Conservation (phyloP, 345 rosid species). For the Camelina hispida region DNA sequence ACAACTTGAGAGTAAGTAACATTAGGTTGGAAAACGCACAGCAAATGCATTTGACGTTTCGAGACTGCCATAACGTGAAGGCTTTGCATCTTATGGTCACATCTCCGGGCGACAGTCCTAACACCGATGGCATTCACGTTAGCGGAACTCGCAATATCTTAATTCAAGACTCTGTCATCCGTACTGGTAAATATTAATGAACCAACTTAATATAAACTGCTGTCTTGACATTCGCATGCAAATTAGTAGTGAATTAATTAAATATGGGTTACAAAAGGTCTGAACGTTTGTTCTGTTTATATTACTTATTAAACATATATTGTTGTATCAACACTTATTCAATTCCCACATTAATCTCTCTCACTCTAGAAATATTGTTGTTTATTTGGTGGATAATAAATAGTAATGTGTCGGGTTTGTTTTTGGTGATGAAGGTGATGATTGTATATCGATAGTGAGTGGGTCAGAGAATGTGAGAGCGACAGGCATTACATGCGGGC, state of each 20-base stretch:
- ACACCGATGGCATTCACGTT: slow-evolving; percentile 93
- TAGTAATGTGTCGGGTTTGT: slow-evolving; percentile 32
- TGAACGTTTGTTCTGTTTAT: not conserved
- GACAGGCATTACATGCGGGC: slow-evolving; percentile 84
- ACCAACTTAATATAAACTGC: not conserved
- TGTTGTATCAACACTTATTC: not conserved
- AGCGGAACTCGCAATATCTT: slow-evolving; percentile 62
- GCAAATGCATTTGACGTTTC: slow-evolving; percentile 74
- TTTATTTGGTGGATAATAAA: not conserved
- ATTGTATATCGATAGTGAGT: slow-evolving; percentile 84
- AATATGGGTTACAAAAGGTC: not conserved
- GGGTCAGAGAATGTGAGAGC: slow-evolving; percentile 82
- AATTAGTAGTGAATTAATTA: not conserved
- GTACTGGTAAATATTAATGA: slow-evolving; percentile 58
- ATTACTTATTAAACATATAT: not conserved
- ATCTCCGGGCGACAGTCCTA: slow-evolving; percentile 81
- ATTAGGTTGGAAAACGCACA: slow-evolving; percentile 73
- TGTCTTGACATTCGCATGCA: not conserved
- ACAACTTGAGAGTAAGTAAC: slow-evolving; percentile 59
- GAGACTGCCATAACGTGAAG: slow-evolving; percentile 58
- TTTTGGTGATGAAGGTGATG: slow-evolving; percentile 68
- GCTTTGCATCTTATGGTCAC: slow-evolving; percentile 58
- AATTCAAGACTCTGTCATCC: slow-evolving; percentile 60
- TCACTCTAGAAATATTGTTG: not conserved
- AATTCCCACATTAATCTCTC: not conserved